Base-by-base conservation (phyloP, 768 basidiomycete genomes). In the Thelephora ganbajun region DNA sequence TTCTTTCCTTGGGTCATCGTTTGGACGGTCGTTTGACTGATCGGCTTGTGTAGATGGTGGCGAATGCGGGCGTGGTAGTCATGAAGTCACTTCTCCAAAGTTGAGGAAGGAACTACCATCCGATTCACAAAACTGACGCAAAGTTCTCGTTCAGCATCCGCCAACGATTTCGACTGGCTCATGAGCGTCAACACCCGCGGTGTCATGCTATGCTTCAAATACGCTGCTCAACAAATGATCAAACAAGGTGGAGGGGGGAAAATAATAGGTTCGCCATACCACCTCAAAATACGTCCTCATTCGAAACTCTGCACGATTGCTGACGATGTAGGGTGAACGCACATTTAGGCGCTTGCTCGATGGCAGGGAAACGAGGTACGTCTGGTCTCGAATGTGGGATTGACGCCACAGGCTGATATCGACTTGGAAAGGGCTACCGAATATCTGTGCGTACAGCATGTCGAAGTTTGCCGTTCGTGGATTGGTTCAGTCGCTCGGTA, bases 151-250 rank as follows among this genome's bases (percentile, higher is more conserved):
- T 35, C 52, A 50, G 55, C 49, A 16, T 45, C 47, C 6, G 20
- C 50, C 1, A 53, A 59, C 2, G 44, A 56, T 11, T 63, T 51
- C 51, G 61, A 65, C 41, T 33, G 44, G 1, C 19, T 56, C 1
- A 53, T 65, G 50, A 43, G 37, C 11, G 51, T 67, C 48, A 70
- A 71, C 43, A 55, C 55, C 0, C 54, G 61, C 0, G 62, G 64
- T 1, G 44, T 58, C 4, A 64, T 69, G 50, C 52, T 68, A 12
- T 67, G 64, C 48, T 69, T 66, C 57, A 67, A 68, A 49, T 57
- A 65, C 34, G 68, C 69, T 5, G 69, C 60, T 3, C 11, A 44
- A 22, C 61, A 69, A 47, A 69, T 71, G 69, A 56, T 71, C 45
- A 54, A 57, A 44, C 69, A 67, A 55, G 66, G 68, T 1, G 53